A percentile compares a stretch with the other conserved stretches of the same genome.
Evolutionary conservation across 495 filamentous ascomycete genomes (phyloP).

Genomic region (Tuber calosporum): DNA sequence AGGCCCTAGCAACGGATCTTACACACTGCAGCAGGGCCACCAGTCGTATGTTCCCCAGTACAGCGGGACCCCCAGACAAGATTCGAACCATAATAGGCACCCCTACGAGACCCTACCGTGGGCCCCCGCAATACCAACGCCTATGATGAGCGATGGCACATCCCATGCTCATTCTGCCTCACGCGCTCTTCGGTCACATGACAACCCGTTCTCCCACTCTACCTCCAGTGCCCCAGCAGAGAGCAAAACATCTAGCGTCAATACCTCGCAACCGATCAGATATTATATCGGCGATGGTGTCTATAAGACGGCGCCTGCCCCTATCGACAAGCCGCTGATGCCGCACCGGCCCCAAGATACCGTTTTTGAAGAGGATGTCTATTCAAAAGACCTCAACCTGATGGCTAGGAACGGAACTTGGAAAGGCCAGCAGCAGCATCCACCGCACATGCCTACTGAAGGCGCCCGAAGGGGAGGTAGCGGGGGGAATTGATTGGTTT

Average conservation of each 20-base stretch:
- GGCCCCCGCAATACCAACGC: neutral
- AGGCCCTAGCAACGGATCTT: neutral
- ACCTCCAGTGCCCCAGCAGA: neutral
- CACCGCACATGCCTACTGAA: neutral
- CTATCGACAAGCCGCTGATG: slow-evolving; percentile 22
- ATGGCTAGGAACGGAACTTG: slow-evolving; percentile 34
- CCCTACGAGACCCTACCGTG: neutral
- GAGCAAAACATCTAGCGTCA: neutral
- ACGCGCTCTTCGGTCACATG: neutral
- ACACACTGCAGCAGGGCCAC: neutral
- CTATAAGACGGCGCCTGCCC: slow-evolving; percentile 31
- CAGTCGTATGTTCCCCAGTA: neutral
- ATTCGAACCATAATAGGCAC: neutral
- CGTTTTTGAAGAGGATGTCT: slow-evolving; percentile 31
- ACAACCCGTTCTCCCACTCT: neutral
- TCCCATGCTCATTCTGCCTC: neutral
- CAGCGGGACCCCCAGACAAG: neutral
- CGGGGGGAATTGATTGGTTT: neutral
- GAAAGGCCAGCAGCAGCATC: slow-evolving; percentile 11
- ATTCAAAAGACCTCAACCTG: slow-evolving; percentile 29
- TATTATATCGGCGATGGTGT: slow-evolving; percentile 35
- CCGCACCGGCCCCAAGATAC: slow-evolving; percentile 26
- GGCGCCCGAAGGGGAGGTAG: neutral
- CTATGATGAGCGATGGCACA: neutral
- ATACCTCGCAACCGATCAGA: slow-evolving; percentile 22